phyloP scores from a whole-genome alignment of 139 green algal species.

The Chlorokybus atmophyticus region DNA sequence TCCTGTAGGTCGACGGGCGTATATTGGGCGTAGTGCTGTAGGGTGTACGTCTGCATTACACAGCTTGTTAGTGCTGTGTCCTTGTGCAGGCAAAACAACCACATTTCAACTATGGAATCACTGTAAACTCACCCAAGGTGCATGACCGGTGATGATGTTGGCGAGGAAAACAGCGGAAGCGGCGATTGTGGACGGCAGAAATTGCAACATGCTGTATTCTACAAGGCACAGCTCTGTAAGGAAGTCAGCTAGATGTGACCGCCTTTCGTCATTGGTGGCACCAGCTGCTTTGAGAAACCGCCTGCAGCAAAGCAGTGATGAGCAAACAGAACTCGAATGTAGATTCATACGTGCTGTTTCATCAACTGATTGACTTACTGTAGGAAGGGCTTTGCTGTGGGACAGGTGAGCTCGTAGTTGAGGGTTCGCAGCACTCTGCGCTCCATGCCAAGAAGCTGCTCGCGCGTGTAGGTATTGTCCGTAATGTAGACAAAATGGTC shows the following conservation, averaged over 20 bases:
- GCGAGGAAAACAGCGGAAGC: constrained; percentile 57
- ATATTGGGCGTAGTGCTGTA: constrained; percentile 47
- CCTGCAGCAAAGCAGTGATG: neutral
- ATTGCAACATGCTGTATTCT: constrained; percentile 59
- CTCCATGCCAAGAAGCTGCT: constrained; percentile 70
- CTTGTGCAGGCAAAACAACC: too few species aligned
- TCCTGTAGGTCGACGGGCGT: constrained; percentile 27
- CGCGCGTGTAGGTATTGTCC: constrained; percentile 82
- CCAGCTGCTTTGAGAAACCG: neutral
- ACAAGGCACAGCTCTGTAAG: constrained; percentile 70
- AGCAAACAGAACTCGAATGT: too few species aligned
- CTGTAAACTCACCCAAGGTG: neutral
- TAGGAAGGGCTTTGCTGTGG: constrained; percentile 71
- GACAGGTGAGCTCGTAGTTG: constrained; percentile 69
- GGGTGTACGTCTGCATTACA: constrained; percentile 32
- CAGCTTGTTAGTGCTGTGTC: too few species aligned
- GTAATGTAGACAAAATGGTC: constrained; percentile 88
- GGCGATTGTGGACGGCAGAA: constrained; percentile 55
- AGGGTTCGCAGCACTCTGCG: constrained; percentile 55
- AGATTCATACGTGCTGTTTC: too few species aligned
- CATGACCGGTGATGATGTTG: constrained; percentile 21
- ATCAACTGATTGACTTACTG: neutral
- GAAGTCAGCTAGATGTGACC: constrained; percentile 59
- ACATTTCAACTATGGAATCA: neutral
- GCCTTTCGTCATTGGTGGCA: too few species aligned